Conservation (phyloP, 2,329 filamentous ascomycete genomes). For the Clarireedia monteithiana region DNA sequence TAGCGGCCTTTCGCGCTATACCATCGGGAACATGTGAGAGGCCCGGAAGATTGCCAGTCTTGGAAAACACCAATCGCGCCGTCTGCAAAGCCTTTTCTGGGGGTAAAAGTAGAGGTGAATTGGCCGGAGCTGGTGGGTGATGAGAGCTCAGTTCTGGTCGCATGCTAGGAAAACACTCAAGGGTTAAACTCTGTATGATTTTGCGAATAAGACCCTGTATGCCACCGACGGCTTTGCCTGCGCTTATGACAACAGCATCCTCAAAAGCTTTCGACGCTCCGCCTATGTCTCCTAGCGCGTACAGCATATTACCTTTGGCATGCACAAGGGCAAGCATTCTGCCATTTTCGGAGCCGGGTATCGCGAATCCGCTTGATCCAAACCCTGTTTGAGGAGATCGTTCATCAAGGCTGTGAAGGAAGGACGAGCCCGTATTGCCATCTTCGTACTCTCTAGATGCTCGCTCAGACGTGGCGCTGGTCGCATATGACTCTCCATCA, state of each 20-base stretch:
- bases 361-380: slow-evolving; percentile 74
- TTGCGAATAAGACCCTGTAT: slow-evolving; percentile 72
- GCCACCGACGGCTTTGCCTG: slow-evolving; percentile 60
- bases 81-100: slow-evolving; percentile 80
- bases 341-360: slow-evolving; percentile 82
- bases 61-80: slow-evolving; percentile 72
- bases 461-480: slow-evolving; percentile 21
- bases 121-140: background rate
- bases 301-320: slow-evolving; percentile 97
- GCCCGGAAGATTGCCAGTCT: slow-evolving; percentile 70
- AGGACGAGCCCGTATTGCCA: slow-evolving; percentile 14
- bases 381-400: slow-evolving; percentile 39
- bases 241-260: slow-evolving; percentile 84
- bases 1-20: slow-evolving; percentile 66
- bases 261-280: slow-evolving; percentile 85
- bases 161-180: slow-evolving; percentile 34
- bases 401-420: slow-evolving; percentile 12
- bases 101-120: slow-evolving; percentile 62
- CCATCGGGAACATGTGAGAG: slow-evolving; percentile 64
- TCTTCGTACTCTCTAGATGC: slow-evolving; percentile 27
- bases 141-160: slow-evolving; percentile 19
- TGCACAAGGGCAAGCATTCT: slow-evolving; percentile 90
- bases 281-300: slow-evolving; percentile 74
- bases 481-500: slow-evolving; percentile 23
- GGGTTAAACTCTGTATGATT: slow-evolving; percentile 64